Evolutionary conservation across 176 grass and related monocot genomes (phyloP).

Genomic region (Tuctoria greenei): DNA sequence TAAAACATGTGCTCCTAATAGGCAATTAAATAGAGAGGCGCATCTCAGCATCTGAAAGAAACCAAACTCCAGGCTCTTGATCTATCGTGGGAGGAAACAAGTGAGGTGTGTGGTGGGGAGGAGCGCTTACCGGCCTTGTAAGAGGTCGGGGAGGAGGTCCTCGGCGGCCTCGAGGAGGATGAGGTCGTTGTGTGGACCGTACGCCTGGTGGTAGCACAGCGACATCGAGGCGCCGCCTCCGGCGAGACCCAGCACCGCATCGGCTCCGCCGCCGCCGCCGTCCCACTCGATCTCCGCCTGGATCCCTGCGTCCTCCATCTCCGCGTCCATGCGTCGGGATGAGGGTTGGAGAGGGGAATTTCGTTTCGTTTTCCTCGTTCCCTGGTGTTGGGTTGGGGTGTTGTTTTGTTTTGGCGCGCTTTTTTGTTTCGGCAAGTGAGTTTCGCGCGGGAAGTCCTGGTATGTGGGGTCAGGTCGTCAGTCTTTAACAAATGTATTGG

Average conservation of each 20-base stretch:
- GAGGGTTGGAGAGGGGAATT: neutral
- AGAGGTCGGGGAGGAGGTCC: constrained; percentile 66
- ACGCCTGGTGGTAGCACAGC: constrained; percentile 73
- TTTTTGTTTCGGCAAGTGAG: constrained; percentile 3
- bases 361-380: neutral
- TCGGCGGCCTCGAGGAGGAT: constrained; percentile 77
- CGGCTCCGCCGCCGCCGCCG: constrained; percentile 56
- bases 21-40: neutral
- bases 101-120: neutral
- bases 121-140: constrained; percentile 57
- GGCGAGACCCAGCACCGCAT: constrained; percentile 51
- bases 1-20: neutral
- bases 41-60: neutral
- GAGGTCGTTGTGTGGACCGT: constrained; percentile 66
- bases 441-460: constrained; percentile 43
- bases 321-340: constrained; percentile 33
- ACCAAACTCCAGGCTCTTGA: neutral
- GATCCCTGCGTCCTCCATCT: constrained; percentile 23
- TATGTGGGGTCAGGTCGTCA: constrained; percentile 11
- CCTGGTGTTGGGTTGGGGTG: neutral
- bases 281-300: constrained; percentile 22
- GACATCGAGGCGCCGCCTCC: constrained; percentile 47
- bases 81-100: neutral
- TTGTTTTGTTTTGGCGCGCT: constrained; percentile 38
- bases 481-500: too few species aligned